phyloP scores from a whole-genome alignment of 192 early-diverging fungal species.

The Oehlia diaphana region DNA sequence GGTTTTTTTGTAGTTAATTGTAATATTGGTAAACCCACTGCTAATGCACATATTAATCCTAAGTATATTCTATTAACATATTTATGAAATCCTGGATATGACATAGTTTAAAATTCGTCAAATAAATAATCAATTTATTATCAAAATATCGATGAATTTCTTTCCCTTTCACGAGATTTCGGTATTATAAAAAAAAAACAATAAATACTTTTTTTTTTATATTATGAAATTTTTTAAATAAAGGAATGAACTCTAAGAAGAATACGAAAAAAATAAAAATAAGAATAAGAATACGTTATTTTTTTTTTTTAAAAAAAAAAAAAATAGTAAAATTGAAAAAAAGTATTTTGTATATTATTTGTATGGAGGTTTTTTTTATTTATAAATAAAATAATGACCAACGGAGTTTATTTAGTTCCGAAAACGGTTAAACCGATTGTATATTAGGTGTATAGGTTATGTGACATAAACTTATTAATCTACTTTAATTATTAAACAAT shows the following conservation, averaged over 20 bases:
- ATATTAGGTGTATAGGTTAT: too few species aligned
- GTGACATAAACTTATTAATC: too few species aligned
- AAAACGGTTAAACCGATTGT: neutral
- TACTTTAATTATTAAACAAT: too few species aligned
- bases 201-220: too few species aligned
- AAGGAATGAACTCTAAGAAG: too few species aligned
- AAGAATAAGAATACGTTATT: too few species aligned
- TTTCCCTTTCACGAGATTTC: neutral
- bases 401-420: neutral
- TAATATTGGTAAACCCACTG: neutral
- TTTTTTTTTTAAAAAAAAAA: too few species aligned
- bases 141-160: neutral
- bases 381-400: neutral
- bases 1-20: neutral
- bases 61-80: conserved; percentile 10
- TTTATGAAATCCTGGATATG: conserved; percentile 18
- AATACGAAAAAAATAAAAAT: too few species aligned
- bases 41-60: neutral
- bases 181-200: too few species aligned
- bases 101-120: neutral
- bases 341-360: too few species aligned
- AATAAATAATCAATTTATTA: neutral
- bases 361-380: neutral
- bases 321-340: too few species aligned
- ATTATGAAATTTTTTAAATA: too few species aligned